Evolutionary conservation across 108 stramenopile species (phyloP).

Genomic region (Bacterosira constricta): DNA sequence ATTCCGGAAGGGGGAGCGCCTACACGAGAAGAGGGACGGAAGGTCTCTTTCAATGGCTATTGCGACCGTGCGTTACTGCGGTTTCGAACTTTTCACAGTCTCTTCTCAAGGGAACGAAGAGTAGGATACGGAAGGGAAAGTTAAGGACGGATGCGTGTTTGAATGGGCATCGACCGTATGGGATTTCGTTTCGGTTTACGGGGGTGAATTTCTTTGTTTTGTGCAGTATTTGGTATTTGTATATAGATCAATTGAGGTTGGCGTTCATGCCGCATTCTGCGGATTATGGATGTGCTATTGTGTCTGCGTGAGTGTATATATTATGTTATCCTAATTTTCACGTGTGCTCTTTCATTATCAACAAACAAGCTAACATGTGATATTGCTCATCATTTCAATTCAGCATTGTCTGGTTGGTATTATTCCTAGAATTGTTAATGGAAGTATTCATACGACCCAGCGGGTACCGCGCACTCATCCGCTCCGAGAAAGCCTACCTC

Average conservation of each 20-base stretch:
- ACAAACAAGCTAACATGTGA: neutral
- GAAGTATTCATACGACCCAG: constrained; percentile 77
- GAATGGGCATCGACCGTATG: constrained; percentile 56
- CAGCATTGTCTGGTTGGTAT: constrained; percentile 69
- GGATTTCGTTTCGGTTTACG: constrained; percentile 57
- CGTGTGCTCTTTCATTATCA: neutral
- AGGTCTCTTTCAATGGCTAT: constrained; percentile 52
- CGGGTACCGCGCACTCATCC: constrained; percentile 59
- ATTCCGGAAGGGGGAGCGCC: neutral
- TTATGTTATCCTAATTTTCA: no score
- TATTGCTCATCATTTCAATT: neutral
- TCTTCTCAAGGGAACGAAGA: neutral
- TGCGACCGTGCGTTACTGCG: no score
- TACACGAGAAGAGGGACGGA: neutral
- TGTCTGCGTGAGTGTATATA: constrained; percentile 64
- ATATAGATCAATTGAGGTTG: constrained; percentile 66
- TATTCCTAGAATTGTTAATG: constrained; percentile 73
- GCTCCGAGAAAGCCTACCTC: constrained; percentile 71
- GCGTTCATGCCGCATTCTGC: constrained; percentile 55
- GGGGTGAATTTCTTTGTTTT: constrained; percentile 79
- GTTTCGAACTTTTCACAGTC: no score
- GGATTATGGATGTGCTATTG: constrained; percentile 60
- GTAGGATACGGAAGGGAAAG: constrained; percentile 7
- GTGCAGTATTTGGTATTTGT: constrained; percentile 76
- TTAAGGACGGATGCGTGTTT: constrained; percentile 17